Evolutionary conservation across 1,284 basidiomycete genomes (phyloP), one percentile per base, ranked within the genome.

Genomic region (Trametes versicolor): DNA sequence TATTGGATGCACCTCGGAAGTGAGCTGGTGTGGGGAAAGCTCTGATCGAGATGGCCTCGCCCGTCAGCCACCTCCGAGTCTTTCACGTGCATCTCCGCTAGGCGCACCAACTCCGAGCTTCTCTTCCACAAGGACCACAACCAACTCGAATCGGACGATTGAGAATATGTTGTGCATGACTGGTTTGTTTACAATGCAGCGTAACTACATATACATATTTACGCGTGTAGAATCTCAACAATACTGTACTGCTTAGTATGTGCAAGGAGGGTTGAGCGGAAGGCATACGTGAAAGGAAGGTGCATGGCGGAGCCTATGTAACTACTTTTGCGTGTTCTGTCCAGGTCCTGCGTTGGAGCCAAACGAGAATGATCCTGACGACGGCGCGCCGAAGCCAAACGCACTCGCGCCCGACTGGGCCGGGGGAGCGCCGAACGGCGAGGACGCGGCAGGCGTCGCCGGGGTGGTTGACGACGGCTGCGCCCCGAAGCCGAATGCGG

Each of bases 331-430:
- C 45, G 63, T 54, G 41, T 65, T 69, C 63, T 71, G 69, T 21
- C 65, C 59, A 47, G 62, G 69, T 21, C 65, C 59, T 51, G 62
- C 45, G 37, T 62, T 72, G 13, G 70, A 58, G 23, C 72, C 68
- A 62, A 82, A 81, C 39, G 75, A 73, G 68, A 82, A 82, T 5
- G 77, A 62, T 17, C 66, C 57, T 13, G 69, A 63, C n/a, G 69
- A 63, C 17, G 68, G 43, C 4, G 63, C 61, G 1, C 64, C 68
- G 41, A 66, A 68, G 25, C 45, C 27, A 51, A 67, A 70, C 15
- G 70, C 72, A 57, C 73, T 72, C 0, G 68, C 29, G 60, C 73
- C 74, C 23, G 54, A 54, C 17, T 64, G n/a, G 41, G 45, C 37
- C 27, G 54, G 49, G 32, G 34, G 27, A 32, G 52, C 52, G 23